Evolutionary conservation across 1,284 basidiomycete species (phyloP), one percentile per base, ranked within the genome.

Genomic region (Apiotrichum akiyoshidainum): DNA sequence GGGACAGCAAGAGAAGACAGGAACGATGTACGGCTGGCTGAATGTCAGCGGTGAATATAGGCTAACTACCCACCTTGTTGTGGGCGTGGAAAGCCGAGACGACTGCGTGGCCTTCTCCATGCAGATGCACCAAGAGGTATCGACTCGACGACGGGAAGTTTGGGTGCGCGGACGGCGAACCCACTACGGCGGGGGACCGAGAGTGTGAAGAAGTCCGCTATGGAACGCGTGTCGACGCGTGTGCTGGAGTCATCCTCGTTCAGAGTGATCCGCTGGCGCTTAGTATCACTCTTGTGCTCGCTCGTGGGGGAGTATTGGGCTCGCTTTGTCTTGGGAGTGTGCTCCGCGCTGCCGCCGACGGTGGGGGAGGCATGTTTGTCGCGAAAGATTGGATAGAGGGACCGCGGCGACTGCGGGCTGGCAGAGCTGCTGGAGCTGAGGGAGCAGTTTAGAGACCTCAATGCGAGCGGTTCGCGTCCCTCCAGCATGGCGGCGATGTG

Each of bases 331-430:
- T 21, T 21, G 17, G 9, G n/a, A n/a, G 19, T n/a, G 40, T 8
- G 16, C 16, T 41, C 40, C 16, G 17, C 12, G n/a, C 40, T 17
- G 11, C 14, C 12, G 16, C n/a, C 9, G 42, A 10, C 4, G 3
- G 6, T 11, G 19, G 42, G 42, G 26, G 26, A 31, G 26, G 26
- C 26, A 31, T 31, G 40, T 37, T 52, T 44, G 11, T 34, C 51
- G n/a, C 42, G 44, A 21, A 44, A 52, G 11, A 52, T 52, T 10
- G 51, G 52, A 21, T 46, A 39, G 17, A 50, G 34, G 14, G 46
- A 17, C 16, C 33, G 17, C 33, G 46, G 10, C 14, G 45, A 16
- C 26, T 22, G 26, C 26, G 45, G 6, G 22, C 8, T 9, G 26
- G 14, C n/a, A 21, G 34, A 5, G 9, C 12, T 11, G 21, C 14